Base-by-base conservation (phyloP, 2,329 filamentous ascomycete genomes). In the Colletotrichum gigasporum region DNA sequence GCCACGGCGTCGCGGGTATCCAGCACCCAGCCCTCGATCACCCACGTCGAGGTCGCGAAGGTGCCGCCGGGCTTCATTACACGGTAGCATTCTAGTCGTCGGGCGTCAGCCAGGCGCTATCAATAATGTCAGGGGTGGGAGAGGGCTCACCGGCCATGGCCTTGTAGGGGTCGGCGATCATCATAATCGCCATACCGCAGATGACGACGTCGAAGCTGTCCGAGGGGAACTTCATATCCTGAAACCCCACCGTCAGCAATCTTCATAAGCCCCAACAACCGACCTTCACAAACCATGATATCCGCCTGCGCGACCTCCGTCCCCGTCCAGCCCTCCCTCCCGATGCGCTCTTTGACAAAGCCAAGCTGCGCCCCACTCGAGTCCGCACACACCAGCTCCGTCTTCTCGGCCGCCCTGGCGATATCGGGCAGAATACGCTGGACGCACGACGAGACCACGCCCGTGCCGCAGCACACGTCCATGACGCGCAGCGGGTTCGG, bases 391-490 rank as follows among this genome's bases (percentile, higher is more conserved):
- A 22, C 28, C 10, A 59, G 16, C 28, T 24, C n/a, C 20, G 41
- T 16, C 45, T 34, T 59, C 18, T 28, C 35, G 18, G n/a, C 11
- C 34, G 34, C 26, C 18, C 14, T 32, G 0, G 26, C 16, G 2
- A 32, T 7, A 35, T 51, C 12, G 6, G 18, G 35, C 35, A 59
- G 8, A 32, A 58, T 59, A 28, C 20, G 34, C n/a, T 59, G 55
- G 26, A 59, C 28, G 14, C 20, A n/a, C 12, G 44, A 28, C 26
- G 55, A 59, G 5, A 59, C 55, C 3, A 59, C 55, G 11, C 45
- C 55, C 4, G 55, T 51, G 10, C 55, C 55, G 55, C 55, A 59
- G 28, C 45, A 51, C 55, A 59, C 51, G 18, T 51, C 45, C 45
- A 59, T 34, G 18, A 59, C 45, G 14, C 39, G 3, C 26, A 59